Conservation (phyloP, 2,329 filamentous ascomycete genomes). For the Podosphaera xanthii region DNA sequence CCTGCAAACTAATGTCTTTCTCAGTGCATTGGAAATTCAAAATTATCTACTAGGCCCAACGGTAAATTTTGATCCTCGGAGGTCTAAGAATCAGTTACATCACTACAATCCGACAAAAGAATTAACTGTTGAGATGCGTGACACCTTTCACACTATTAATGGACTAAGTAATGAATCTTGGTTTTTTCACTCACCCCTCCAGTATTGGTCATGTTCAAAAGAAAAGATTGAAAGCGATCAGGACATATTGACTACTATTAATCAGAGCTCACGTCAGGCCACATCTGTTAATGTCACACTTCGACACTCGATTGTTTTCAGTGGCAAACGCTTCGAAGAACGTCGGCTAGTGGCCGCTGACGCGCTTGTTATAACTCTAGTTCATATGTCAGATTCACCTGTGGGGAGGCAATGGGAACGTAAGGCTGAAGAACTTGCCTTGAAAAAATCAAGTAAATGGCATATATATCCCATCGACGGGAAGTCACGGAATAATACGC, state of each 20-base stretch:
- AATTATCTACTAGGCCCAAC: conserved; percentile 42
- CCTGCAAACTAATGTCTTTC: conserved; percentile 39
- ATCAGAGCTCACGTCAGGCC: conserved; percentile 34
- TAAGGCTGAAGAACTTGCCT: conserved; percentile 30
- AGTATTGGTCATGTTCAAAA: conserved; percentile 54
- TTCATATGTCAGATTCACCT: conserved; percentile 42
- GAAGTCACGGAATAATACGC: conserved; percentile 28
- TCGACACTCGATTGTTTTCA: conserved; percentile 58
- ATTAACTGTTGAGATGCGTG: conserved; percentile 20
- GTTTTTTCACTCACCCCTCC: conserved; percentile 64
- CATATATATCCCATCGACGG: conserved; percentile 40
- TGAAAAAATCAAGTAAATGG: conserved; percentile 29
- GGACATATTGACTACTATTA: conserved; percentile 47
- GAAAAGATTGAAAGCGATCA: conserved; percentile 33
- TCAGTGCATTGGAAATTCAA: conserved; percentile 46
- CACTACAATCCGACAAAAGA: conserved; percentile 7
- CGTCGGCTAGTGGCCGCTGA: conserved; percentile 47
- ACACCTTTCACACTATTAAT: conserved; percentile 34
- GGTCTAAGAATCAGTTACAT: conserved; percentile 6
- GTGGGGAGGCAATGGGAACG: conserved; percentile 43
- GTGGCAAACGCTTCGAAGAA: conserved; percentile 54
- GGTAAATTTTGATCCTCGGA: conserved; percentile 28
- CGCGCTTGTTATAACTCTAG: conserved; percentile 54
- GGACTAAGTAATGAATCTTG: conserved; percentile 39
- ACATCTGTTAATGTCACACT: conserved; percentile 53